These are phyloP conservation scores for Samsoniella hepiali DNA, from an alignment of 2,329 filamentous ascomycete genomes.

Conservation along the genomic window DNA sequence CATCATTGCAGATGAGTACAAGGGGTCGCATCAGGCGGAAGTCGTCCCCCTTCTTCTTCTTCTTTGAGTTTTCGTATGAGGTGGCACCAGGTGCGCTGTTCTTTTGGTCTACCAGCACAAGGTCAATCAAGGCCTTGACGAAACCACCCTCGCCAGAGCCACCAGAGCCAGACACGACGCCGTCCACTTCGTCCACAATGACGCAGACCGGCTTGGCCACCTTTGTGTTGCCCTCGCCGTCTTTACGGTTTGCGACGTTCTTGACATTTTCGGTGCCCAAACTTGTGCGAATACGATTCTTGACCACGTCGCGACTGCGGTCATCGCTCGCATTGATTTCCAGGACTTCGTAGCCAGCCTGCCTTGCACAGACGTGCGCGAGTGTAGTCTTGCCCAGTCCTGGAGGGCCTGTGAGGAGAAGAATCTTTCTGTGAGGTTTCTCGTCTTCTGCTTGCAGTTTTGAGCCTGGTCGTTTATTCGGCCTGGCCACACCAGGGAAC, in stretches of 20 bases:
- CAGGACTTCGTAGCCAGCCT: slow-evolving; percentile 93
- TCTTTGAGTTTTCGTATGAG: slow-evolving; percentile 27
- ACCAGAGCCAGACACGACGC: slow-evolving; percentile 78
- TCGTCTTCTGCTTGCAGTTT: slow-evolving; percentile 59
- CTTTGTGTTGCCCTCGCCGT: slow-evolving; percentile 58
- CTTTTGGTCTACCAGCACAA: slow-evolving; percentile 81
- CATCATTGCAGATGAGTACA: slow-evolving; percentile 94
- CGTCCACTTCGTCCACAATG: slow-evolving; percentile 94
- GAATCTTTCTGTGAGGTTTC: slow-evolving; percentile 77
- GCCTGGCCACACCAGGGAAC: slow-evolving; percentile 71
- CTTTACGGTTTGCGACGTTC: slow-evolving; percentile 59
- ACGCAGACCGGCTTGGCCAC: slow-evolving; percentile 86
- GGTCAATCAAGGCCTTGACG: slow-evolving; percentile 88
- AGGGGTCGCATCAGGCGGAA: slow-evolving; percentile 85
- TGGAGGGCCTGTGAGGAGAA: slow-evolving; percentile 86
- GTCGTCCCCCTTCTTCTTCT: slow-evolving; percentile 75
- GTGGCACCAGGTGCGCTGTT: slow-evolving; percentile 48
- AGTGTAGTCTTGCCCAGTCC: slow-evolving; percentile 94
- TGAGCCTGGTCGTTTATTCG: slow-evolving; percentile 48
- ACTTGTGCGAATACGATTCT: slow-evolving; percentile 84
- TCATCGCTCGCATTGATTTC: slow-evolving; percentile 99
- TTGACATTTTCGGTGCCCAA: slow-evolving; percentile 93
- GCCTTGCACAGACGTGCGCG: slow-evolving; percentile 90
- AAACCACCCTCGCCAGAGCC: slow-evolving; percentile 86
- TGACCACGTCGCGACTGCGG: slow-evolving; percentile 83